phyloP scores from a whole-genome alignment of 202 grass and related monocot species.

The Zizania palustris region DNA sequence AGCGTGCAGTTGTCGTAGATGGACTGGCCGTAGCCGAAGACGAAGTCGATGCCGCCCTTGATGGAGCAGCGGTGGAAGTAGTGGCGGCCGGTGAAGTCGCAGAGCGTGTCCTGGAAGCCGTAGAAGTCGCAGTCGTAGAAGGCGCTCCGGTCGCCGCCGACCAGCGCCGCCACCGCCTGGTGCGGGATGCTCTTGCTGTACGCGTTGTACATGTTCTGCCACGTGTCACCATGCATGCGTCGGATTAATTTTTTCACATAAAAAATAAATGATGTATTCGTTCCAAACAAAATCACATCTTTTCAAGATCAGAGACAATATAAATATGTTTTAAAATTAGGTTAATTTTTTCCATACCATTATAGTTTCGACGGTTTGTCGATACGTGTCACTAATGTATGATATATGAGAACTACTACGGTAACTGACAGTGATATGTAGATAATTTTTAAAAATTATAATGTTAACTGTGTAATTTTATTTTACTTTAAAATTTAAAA shows the following conservation, averaged over 20 bases:
- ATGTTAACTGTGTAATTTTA: too few species aligned
- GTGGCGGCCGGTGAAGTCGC: constrained; percentile 56
- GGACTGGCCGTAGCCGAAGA: constrained; percentile 67
- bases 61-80: constrained; percentile 62
- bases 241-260: too few species aligned
- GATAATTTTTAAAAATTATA: too few species aligned
- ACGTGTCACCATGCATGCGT: background rate
- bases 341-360: too few species aligned
- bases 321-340: too few species aligned
- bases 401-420: too few species aligned
- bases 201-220: constrained; percentile 51
- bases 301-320: too few species aligned
- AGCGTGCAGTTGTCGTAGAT: constrained; percentile 57
- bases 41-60: constrained; percentile 64
- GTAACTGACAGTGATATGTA: too few species aligned
- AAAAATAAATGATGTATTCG: too few species aligned
- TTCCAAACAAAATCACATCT: background rate
- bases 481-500: too few species aligned
- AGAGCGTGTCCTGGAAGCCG: constrained; percentile 68
- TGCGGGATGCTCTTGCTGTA: background rate
- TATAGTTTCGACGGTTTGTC: too few species aligned
- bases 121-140: constrained; percentile 64
- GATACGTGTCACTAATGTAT: too few species aligned
- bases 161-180: constrained; percentile 49
- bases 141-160: constrained; percentile 55